Base-by-base conservation (phyloP, 768 basidiomycete species). In the Hygrophorus pudorinus region DNA sequence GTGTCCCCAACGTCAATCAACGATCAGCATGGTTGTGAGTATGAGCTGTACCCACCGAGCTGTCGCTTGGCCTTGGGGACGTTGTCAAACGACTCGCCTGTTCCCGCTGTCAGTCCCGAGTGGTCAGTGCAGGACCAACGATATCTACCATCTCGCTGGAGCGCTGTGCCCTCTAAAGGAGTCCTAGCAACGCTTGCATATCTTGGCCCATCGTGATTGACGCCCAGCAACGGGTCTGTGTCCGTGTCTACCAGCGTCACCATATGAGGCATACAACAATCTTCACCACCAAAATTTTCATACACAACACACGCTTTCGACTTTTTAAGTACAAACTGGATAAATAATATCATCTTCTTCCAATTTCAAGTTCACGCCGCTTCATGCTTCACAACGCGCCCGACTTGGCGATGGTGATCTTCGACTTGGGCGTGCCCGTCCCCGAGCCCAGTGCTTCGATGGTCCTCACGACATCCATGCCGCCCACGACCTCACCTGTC, bases 401-500 rank as follows among this genome's bases (percentile, higher is more conserved):
- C 38, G 68, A 74, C 18, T 64, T 60, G 21, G 61, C 57, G 51
- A 93, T 85, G 21, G 55, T 58, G 50, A 92, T 63, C 32, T 61
- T 61, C 41, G 63, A 60, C 34, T 53, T 59, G 16, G 77, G 65
- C 42, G 51, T 59, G 27, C 78, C 76, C 36, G 53, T 61, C 6
- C 51, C 30, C 32, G 60, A 51, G 18, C 76, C 77, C 1, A 49
- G 33, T 0, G 21, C 6, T 59, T 78, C 74, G 37, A 79, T 63
- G 30, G 38, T 31, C 49, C 68, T 66, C 43, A 79, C 73, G 44
- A 74, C 0, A 2, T 81, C 77, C 59, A 76, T 58, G 42, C 80
- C 80, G 48, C 81, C 69, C 38, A 85, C 59, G 47, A 89, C 85
- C 53, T 83, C 78, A 31, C 78, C 76, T 76, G 37, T 7, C 12